Conservation (phyloP, 768 basidiomycete species). For the Leccinum pellstonianum region DNA sequence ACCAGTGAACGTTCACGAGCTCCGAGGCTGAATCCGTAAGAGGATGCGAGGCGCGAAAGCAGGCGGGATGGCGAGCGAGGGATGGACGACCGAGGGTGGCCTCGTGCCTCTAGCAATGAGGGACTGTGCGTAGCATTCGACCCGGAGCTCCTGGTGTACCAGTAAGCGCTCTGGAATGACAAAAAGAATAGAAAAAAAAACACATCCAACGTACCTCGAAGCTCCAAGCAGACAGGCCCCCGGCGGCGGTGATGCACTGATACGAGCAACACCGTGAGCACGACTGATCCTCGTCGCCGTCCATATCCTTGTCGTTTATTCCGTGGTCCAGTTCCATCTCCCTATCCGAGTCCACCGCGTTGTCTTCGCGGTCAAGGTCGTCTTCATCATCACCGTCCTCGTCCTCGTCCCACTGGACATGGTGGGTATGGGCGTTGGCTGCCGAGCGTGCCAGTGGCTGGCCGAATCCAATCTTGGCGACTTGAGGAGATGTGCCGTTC, state of each 20-base stretch:
- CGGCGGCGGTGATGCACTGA: conserved; percentile 29
- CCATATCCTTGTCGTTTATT: background rate
- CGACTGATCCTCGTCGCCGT: background rate
- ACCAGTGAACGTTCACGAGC: background rate
- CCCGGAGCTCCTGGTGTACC: conserved; percentile 23
- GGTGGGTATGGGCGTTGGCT: background rate
- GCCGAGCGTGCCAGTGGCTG: background rate
- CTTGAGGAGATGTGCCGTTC: background rate
- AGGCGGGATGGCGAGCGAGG: conserved; percentile 28
- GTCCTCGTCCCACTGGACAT: background rate
- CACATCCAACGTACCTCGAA: conserved; percentile 25
- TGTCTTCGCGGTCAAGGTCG: background rate
- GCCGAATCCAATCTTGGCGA: background rate
- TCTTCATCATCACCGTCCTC: background rate
- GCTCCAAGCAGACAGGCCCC: conserved; percentile 26
- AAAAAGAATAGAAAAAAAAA: background rate
- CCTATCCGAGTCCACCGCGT: background rate
- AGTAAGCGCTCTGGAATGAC: background rate
- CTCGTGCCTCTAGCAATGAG: conserved; percentile 23
- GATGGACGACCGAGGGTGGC: conserved; percentile 17
- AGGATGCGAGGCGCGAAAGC: conserved; percentile 25
- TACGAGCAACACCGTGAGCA: conserved; percentile 13
- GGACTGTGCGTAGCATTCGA: conserved; percentile 33
- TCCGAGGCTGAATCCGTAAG: background rate
- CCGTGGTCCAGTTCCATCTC: background rate